phyloP scores from a whole-genome alignment of 108 stramenopile species.

The Cyclotella distinguenda region DNA sequence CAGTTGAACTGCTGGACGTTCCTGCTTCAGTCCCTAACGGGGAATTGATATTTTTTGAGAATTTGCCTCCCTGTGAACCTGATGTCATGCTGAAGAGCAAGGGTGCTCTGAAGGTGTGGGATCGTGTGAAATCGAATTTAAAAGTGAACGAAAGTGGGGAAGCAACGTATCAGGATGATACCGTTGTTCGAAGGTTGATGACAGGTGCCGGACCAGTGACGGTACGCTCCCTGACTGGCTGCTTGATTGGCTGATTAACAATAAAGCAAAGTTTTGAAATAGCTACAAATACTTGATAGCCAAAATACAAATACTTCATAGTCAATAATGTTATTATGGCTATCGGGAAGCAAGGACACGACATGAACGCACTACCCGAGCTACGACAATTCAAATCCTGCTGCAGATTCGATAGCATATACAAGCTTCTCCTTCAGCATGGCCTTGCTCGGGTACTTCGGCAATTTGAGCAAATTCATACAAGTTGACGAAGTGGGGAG shows the following conservation, averaged over 20 bases:
- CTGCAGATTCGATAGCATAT: conserved; percentile 92
- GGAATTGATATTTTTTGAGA: conserved; percentile 71
- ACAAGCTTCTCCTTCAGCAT: conserved; percentile 89
- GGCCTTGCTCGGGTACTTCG: conserved; percentile 83
- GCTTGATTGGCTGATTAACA: conserved; percentile 39
- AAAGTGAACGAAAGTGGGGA: conserved; percentile 59
- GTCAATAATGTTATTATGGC: too few species aligned
- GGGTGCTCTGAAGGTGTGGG: conserved; percentile 84
- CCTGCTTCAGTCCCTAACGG: conserved; percentile 77
- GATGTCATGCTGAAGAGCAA: conserved; percentile 86
- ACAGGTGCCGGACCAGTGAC: conserved; percentile 66
- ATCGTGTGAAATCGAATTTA: conserved; percentile 64
- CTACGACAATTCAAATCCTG: conserved; percentile 96
- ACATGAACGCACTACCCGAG: not conserved
- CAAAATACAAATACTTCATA: too few species aligned
- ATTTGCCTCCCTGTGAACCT: conserved; percentile 63
- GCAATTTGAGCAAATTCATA: conserved; percentile 97
- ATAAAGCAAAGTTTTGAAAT: too few species aligned
- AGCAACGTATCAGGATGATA: conserved; percentile 57
- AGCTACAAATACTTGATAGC: too few species aligned
- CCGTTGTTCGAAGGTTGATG: conserved; percentile 41
- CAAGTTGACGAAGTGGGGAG: conserved; percentile 93
- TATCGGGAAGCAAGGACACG: too few species aligned
- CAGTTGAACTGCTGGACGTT: conserved; percentile 67
- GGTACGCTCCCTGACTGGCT: conserved; percentile 50